phyloP scores from a whole-genome alignment of 768 basidiomycete genomes.

The Boletus eberwhitei region DNA sequence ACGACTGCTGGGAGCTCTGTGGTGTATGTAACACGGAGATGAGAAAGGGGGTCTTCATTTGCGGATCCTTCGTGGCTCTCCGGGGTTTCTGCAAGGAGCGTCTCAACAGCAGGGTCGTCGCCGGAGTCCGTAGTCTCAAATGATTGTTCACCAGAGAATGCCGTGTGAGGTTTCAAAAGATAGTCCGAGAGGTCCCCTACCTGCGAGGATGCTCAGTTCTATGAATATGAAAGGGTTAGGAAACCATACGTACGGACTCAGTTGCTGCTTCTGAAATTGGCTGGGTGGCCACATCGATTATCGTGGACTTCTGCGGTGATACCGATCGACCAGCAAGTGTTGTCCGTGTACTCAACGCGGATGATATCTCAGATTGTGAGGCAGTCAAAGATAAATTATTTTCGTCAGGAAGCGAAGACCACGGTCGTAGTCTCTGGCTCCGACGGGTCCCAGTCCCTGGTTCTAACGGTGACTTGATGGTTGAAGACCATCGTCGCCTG shows the following conservation, averaged over 20 bases:
- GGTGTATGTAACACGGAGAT: conserved; percentile 37
- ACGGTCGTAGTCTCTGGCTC: conserved; percentile 35
- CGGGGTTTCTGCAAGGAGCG: conserved; percentile 32
- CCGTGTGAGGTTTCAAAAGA: conserved; percentile 26
- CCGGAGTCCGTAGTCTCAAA: conserved; percentile 36
- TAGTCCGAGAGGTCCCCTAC: conserved; percentile 26
- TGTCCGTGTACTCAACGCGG: conserved; percentile 31
- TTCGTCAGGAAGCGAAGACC: conserved; percentile 27
- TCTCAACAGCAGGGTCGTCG: conserved; percentile 34
- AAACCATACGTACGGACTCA: conserved; percentile 31
- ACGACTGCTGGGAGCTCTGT: conserved; percentile 32
- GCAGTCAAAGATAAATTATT: conserved; percentile 28
- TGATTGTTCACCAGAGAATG: conserved; percentile 30
- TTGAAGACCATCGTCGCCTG: conserved; percentile 55
- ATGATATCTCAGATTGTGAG: conserved; percentile 27
- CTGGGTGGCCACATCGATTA: conserved; percentile 19
- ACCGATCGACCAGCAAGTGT: conserved; percentile 32
- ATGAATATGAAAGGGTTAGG: conserved; percentile 28
- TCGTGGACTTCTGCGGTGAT: conserved; percentile 31
- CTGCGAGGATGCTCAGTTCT: conserved; percentile 28
- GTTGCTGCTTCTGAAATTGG: conserved; percentile 25
- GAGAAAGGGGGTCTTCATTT: conserved; percentile 34
- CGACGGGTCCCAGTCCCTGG: conserved; percentile 34
- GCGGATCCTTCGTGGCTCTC: conserved; percentile 28
- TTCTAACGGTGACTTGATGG: conserved; percentile 34